A percentile compares a stretch with the other conserved stretches of the same genome.
Conservation (phyloP, 192 early-diverging fungal species). For the Fimicolochytrium jonesii region DNA sequence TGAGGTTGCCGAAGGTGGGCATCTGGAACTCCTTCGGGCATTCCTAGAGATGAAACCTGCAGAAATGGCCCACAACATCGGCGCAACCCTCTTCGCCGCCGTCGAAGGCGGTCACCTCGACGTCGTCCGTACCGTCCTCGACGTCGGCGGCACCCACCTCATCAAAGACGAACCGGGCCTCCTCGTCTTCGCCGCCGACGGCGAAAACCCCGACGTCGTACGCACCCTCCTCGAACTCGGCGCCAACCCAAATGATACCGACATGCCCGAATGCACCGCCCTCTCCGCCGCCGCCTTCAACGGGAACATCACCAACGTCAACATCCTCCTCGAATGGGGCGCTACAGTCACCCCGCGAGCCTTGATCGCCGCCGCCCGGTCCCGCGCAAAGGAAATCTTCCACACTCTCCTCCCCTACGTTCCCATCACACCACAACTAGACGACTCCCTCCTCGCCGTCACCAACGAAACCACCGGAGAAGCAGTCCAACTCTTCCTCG, state of each 20-base stretch:
- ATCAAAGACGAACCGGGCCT: background rate
- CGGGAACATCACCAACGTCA: background rate
- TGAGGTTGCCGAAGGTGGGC: background rate
- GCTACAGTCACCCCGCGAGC: background rate
- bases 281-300: constrained; percentile 1
- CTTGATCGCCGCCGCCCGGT: background rate
- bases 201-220: background rate
- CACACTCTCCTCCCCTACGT: background rate
- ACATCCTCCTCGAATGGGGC: background rate
- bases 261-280: constrained; percentile 4
- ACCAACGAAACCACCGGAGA: background rate
- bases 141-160: background rate
- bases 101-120: background rate
- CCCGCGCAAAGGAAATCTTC: background rate
- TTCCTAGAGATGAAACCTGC: background rate
- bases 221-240: background rate
- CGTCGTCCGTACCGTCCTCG: background rate
- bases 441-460: background rate
- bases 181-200: background rate
- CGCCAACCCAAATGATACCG: background rate
- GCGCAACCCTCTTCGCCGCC: background rate
- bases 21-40: background rate
- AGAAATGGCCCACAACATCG: background rate
- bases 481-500: background rate
- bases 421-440: background rate